Evolutionary conservation across 225 moss, liverwort and hornwort species (phyloP), one percentile per base, ranked within the genome.

Genomic region (Polytrichum formosum): DNA sequence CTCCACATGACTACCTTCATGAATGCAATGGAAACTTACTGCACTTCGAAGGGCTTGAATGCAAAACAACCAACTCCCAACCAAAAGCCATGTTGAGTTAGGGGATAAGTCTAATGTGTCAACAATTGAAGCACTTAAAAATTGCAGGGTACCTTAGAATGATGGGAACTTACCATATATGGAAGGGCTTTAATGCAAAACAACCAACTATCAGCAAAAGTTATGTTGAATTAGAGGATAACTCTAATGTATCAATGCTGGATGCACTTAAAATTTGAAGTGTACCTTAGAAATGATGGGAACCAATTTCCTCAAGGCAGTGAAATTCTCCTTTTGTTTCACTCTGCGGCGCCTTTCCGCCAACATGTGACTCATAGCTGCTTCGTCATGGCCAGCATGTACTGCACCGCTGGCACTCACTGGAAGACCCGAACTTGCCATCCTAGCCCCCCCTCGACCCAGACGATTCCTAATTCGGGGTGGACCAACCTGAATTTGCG

Each of bases 271-370:
- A 46, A 46, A 16, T 0, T 13, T 35, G 35, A 35, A 35, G 58
- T 26, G 19, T 66, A 92, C 94, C 94, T 91, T 96, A 10, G 81
- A 87, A 16, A 91, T 91, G 64, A 91, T 85, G 13, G 96, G 96
- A 69, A 96, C 85, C 53, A 93, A 55, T n/a, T 22, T 73, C 66
- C 90, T 76, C 67, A 96, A 77, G 28, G 63, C 73, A 54, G 65
- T 4, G 72, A 96, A 93, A 67, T 87, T 85, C 59, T 93, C 93
- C 68, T 87, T 96, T n/a, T 89, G 87, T 56, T 30, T 87, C 46
- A 28, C 64, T 72, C 96, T 85, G 33, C 96, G 80, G 22, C 23
- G 65, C 55, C 96, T 84, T 77, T 96, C 96, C 2, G 84, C 77
- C 28, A 90, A 55, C 91, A 90, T 89, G 65, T 93, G 96, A 26